Evolutionary conservation across 306 rosid species (phyloP).

Genomic region (Abrus precatorius): DNA sequence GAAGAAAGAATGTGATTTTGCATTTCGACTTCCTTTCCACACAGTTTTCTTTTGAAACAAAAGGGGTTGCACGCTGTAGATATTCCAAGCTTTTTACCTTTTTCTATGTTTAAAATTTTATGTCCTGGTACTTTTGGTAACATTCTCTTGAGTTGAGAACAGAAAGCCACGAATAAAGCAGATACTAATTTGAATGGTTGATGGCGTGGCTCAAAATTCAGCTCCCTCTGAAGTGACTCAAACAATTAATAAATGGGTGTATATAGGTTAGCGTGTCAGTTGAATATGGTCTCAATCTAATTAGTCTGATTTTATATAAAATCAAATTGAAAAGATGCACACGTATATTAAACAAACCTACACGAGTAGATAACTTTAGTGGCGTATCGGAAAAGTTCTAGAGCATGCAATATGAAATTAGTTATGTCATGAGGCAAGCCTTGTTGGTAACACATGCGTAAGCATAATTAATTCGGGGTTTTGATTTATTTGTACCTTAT

Average conservation of each 20-base stretch:
- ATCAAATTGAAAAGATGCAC: neutral
- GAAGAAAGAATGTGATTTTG: slow-evolving; percentile 38
- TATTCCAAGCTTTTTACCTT: neutral
- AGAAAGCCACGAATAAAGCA: neutral
- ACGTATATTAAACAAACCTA: neutral
- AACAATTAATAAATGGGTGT: neutral
- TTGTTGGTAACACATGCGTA: slow-evolving; percentile 2
- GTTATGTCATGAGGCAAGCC: slow-evolving; percentile 37
- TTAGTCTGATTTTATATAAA: slow-evolving; percentile 1
- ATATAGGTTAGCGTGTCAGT: neutral
- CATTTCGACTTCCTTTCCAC: slow-evolving; percentile 9
- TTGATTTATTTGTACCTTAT: too few species aligned
- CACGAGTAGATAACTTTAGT: neutral
- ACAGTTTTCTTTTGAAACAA: slow-evolving; percentile 7
- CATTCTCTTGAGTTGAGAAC: slow-evolving; percentile 9
- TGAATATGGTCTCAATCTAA: neutral
- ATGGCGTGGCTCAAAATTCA: neutral
- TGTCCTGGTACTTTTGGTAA: neutral
- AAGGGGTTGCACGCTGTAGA: slow-evolving; percentile 35
- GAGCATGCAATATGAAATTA: slow-evolving; percentile 31
- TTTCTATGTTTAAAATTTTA: neutral
- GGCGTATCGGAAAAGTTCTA: slow-evolving; percentile 4
- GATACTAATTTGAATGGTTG: neutral
- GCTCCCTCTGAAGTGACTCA: slow-evolving; percentile 6
- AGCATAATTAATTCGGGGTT: neutral